These are phyloP conservation scores for Leccinellum rugosiceps DNA, from an alignment of 768 basidiomycete genomes.

Conservation along the genomic window DNA sequence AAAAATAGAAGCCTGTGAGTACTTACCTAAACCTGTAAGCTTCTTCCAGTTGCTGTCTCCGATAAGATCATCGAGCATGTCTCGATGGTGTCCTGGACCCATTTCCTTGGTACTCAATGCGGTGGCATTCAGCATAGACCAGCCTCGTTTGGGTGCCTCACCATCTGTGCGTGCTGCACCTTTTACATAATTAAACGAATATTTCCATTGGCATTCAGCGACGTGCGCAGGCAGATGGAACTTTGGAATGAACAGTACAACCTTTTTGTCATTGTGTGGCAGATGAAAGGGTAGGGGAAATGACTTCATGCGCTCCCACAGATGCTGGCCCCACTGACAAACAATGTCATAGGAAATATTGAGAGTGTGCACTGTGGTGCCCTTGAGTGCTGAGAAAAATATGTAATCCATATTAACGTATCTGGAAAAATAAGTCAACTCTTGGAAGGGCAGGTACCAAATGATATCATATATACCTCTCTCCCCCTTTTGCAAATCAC, in stretches of 20 bases:
- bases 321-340: not conserved
- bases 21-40: not conserved
- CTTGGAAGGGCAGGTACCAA: not conserved
- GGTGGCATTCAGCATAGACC: not conserved
- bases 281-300: not conserved
- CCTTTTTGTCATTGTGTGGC: not conserved
- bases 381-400: not conserved
- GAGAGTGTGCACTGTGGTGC: not conserved
- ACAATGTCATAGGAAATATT: not conserved
- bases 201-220: not conserved
- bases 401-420: not conserved
- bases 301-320: not conserved
- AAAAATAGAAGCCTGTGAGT: not conserved
- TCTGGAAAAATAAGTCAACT: not conserved
- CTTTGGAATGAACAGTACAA: not conserved
- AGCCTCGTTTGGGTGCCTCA: not conserved
- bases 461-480: not conserved
- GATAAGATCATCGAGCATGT: not conserved
- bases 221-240: not conserved
- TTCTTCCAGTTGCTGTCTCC: not conserved
- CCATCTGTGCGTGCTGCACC: not conserved
- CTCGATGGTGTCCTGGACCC: not conserved
- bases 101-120: not conserved
- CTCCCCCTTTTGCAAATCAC: conserved; percentile 19
- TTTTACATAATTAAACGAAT: not conserved